Base-by-base conservation (phyloP, 208 protist species). In the Zelonia costaricensis region DNA sequence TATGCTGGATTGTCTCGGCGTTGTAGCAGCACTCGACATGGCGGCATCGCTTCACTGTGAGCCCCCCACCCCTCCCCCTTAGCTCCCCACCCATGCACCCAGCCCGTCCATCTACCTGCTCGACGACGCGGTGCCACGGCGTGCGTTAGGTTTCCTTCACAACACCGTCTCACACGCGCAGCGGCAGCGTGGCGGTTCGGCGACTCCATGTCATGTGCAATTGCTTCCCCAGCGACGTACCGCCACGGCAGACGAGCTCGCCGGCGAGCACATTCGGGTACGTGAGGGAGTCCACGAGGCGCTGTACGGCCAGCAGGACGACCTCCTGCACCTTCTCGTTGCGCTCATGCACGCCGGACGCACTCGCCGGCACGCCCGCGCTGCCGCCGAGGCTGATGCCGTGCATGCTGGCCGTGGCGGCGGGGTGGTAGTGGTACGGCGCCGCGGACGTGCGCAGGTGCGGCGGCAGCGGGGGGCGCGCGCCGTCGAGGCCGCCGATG, bases 321-420 rank as follows among this genome's bases (percentile, higher is more conserved):
- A 94, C 71, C 52, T 91, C 84, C 68, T 91, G 73, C 47, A 91
- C 57, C 46, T 94, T 94, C 30, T 86, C 82, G 42, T 86, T 91
- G 4, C 48, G 23, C 28, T 74, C 76, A 28, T 70, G 54, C 20
- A 80, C 44, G 42, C 69, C 48, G 3, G 53, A 63, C 36, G 54
- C 48, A 9, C 39, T 44, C n/a, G 40, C 38, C n/a, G 56, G 31
- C 5, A 42, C 39, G 38, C 43, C 36, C 0, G 25, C 56, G 43
- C 40, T 30, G 23, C 48, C 49, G 7, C 22, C 31, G 18, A 16
- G 20, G 18, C 15, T 62, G 49, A 5, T 43, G 49, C 31, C 42
- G 18, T 36, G n/a, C n/a, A n/a, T n/a, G n/a, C n/a, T n/a, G n/a
- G n/a, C n/a, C n/a, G n/a, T n/a, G n/a, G 58, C 20, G 25, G 30